Evolutionary conservation across 768 basidiomycete genomes (phyloP).

Genomic region (Pilatotrama ljubarskyi): DNA sequence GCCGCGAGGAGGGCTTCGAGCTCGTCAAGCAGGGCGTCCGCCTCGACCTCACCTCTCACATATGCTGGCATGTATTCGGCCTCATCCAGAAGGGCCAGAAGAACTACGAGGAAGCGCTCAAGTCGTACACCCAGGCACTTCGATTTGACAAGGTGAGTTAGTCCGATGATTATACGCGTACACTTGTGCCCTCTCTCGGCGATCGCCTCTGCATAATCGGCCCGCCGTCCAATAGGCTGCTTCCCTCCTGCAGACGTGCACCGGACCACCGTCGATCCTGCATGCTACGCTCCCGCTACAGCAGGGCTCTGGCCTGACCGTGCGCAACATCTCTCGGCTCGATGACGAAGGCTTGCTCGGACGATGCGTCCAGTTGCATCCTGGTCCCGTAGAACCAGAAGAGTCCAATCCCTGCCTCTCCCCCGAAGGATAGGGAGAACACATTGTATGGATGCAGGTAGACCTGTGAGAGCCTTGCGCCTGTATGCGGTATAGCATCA

Average conservation of each 20-base stretch:
- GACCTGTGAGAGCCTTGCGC: too few species aligned
- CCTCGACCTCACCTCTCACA: conserved; percentile 84
- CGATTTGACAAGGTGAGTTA: conserved; percentile 77
- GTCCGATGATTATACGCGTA: background rate
- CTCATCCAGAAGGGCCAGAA: conserved; percentile 93
- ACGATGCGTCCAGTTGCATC: too few species aligned
- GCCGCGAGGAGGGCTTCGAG: conserved; percentile 78
- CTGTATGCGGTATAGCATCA: too few species aligned
- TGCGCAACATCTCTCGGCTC: too few species aligned
- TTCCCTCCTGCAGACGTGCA: background rate
- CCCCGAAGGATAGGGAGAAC: too few species aligned
- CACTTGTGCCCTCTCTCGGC: background rate
- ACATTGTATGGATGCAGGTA: too few species aligned
- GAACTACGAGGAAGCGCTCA: conserved; percentile 91
- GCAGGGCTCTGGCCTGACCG: too few species aligned
- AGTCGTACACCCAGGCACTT: conserved; percentile 89
- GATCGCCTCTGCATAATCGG: background rate
- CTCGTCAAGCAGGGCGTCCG: conserved; percentile 83
- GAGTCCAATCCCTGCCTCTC: too few species aligned
- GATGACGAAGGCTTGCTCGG: too few species aligned
- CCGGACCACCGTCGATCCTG: background rate
- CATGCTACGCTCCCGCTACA: too few species aligned
- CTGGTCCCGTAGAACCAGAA: too few species aligned
- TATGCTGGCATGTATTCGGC: conserved; percentile 98
- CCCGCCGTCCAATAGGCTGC: background rate